Base-by-base conservation (phyloP, 441 rosid species). In the Croton laevigatus region DNA sequence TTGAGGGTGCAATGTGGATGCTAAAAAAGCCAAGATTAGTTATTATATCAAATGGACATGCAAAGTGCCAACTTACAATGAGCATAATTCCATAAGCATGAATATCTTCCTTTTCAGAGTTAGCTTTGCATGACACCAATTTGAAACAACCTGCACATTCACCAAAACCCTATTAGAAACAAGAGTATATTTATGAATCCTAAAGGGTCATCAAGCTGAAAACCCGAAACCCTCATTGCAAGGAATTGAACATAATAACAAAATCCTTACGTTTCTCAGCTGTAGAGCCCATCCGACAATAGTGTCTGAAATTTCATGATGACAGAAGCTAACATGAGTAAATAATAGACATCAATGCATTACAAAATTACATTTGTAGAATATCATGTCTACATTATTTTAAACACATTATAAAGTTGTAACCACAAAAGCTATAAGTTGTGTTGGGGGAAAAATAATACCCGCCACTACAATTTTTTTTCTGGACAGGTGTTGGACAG, bases 11-110 rank as follows among this genome's bases (percentile, higher is more conserved):
- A 67, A 19, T 36, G 5, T 1, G 27, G 40, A 19, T 19, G 19
- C 12, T 40, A 42, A 69, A 38, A 36, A 19, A 48, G 11, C 46
- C 14, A 37, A 55, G 64, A 62, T 66, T 32, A 60, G 59, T 44
- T 27, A 65, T 20, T 46, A 52, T 10, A 34, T 59, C 22, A 9
- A 55, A 27, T 27, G 32, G 32, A 27, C 1, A 27, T 27, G 32
- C 32, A 74, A 49, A 40, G 44, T 11, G 38, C 66, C 16, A 60
- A 76, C 98, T 90, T 87, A 91, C 99, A 23, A 93, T 81, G 71
- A 96, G 85, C 96, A 95, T 78, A 75, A 88, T 72, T 40, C 99
- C 99, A 73, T 89, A 89, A 27, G 90, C 92, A 79, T 89, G 97
- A 74, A 93, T 83, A 84, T 96, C 88, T 84, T 96, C 97, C 75